phyloP scores from a whole-genome alignment of 129 eudicot genomes.

The Glebionis coronaria region DNA sequence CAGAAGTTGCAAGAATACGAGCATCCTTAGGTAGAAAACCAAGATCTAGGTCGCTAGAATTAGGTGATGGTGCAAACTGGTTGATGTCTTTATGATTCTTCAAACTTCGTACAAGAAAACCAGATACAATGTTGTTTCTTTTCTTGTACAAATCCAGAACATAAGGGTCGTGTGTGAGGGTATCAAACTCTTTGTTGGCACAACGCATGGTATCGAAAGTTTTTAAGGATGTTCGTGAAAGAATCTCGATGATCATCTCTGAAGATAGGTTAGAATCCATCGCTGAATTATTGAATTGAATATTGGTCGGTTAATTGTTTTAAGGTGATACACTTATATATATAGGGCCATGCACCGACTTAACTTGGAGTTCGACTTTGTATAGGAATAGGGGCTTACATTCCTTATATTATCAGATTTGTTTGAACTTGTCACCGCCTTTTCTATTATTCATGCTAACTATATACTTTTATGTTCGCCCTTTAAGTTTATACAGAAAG shows the following conservation, averaged over 20 bases:
- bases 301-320: no score
- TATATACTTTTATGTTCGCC: no score
- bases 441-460: no score
- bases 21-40: slow-evolving; percentile 6
- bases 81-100: neutral
- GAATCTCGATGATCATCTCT: slow-evolving; percentile 20
- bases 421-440: no score
- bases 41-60: slow-evolving; percentile 7
- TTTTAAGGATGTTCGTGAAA: slow-evolving; percentile 19
- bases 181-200: slow-evolving; percentile 7
- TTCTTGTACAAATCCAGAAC: slow-evolving; percentile 4
- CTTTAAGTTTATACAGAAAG: no score
- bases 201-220: slow-evolving; percentile 16
- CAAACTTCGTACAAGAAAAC: slow-evolving; percentile 11
- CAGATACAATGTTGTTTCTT: slow-evolving; percentile 17
- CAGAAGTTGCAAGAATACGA: slow-evolving; percentile 16
- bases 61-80: slow-evolving; percentile 10
- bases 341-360: no score
- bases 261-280: slow-evolving; percentile 15
- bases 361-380: no score
- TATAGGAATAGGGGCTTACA: no score
- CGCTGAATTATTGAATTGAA: no score
- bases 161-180: slow-evolving; percentile 7
- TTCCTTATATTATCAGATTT: no score
- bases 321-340: no score